Evolutionary conservation across 441 rosid genomes (phyloP).

Genomic region (Populus hybrid): DNA sequence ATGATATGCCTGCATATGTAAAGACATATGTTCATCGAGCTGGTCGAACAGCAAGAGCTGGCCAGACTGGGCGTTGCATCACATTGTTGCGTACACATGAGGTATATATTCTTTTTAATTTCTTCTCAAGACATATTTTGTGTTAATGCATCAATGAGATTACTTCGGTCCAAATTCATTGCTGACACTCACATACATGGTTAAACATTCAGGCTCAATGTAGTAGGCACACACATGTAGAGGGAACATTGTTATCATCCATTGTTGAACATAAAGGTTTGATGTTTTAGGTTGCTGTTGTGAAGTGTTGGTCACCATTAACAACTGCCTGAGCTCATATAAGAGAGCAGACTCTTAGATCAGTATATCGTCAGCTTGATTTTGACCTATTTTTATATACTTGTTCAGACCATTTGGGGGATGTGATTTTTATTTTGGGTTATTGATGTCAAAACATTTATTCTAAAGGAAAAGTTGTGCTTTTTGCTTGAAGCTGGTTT

Average conservation of each 20-base stretch:
- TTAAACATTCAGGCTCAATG: too few relatives aligned
- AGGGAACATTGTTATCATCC: too few relatives aligned
- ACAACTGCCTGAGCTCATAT: background rate
- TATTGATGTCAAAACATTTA: background rate
- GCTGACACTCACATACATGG: too few relatives aligned
- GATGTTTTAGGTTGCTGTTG: too few relatives aligned
- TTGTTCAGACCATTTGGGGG: background rate
- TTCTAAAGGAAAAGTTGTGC: background rate
- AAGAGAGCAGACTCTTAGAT: background rate
- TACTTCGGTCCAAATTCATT: background rate
- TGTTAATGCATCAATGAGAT: background rate
- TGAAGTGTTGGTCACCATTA: background rate
- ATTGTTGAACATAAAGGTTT: background rate
- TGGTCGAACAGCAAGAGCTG: slow-evolving; percentile 98
- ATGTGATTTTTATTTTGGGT: background rate
- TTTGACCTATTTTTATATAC: background rate
- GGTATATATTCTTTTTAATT: slow-evolving; percentile 41
- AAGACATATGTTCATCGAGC: slow-evolving; percentile 94
- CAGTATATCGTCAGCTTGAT: background rate
- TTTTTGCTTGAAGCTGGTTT: background rate
- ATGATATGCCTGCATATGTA: slow-evolving; percentile 77
- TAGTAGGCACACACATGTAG: too few relatives aligned
- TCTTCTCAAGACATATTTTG: background rate
- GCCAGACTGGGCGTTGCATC: slow-evolving; percentile 82
- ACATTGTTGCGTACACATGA: slow-evolving; percentile 71